phyloP scores from a whole-genome alignment of 441 rosid genomes.

The Gossypium armourianum region DNA sequence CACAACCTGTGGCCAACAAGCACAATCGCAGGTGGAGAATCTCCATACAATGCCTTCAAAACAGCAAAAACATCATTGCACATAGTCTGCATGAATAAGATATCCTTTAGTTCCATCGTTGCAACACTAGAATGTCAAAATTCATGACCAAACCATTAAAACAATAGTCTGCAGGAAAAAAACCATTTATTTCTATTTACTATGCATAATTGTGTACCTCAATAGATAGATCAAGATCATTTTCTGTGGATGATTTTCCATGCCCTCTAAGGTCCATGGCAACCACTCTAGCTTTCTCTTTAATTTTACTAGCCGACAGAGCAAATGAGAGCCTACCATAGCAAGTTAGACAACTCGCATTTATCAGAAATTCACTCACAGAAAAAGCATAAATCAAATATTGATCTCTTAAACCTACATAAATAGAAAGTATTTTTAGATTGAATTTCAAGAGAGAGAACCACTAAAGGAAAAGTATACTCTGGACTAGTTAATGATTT shows the following conservation, averaged over 20 bases:
- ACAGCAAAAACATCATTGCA: conserved; percentile 73
- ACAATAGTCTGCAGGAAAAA: not conserved
- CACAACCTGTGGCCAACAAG: conserved; percentile 91
- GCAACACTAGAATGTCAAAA: not conserved
- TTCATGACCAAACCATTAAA: not conserved
- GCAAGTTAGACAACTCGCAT: not conserved
- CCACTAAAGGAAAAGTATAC: not conserved
- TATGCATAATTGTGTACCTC: conserved; percentile 24
- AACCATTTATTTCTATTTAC: not conserved
- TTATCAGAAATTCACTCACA: not conserved
- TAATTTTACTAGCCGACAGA: conserved; percentile 57
- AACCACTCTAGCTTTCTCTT: conserved; percentile 78
- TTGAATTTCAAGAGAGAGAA: not conserved
- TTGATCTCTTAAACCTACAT: not conserved
- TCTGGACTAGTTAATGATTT: not conserved
- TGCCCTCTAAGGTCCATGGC: conserved; percentile 94
- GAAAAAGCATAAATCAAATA: not conserved
- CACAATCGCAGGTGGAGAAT: conserved; percentile 78
- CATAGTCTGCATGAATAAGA: conserved; percentile 52
- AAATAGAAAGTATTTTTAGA: not conserved
- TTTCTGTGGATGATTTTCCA: conserved; percentile 67
- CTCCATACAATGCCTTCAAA: conserved; percentile 72
- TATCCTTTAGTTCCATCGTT: not conserved
- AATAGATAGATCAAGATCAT: conserved; percentile 71
- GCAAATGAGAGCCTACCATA: conserved; percentile 72